Base-by-base conservation (phyloP, 2,329 filamentous ascomycete genomes). In the Lojkania enalia region DNA sequence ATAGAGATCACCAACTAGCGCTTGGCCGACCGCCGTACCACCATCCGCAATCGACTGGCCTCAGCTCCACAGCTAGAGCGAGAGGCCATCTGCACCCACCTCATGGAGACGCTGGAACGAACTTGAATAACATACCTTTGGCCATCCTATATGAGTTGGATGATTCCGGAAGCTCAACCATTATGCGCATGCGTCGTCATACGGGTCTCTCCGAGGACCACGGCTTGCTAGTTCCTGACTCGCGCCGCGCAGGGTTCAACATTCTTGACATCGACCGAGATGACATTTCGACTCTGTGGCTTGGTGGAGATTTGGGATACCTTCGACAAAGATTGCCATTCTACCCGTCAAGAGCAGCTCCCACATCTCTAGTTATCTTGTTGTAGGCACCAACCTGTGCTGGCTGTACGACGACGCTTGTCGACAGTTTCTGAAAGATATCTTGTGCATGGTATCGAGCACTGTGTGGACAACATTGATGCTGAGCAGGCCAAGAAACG, bases 381-480 rank as follows among this genome's bases (percentile, higher is more conserved):
- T 72, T 13, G 46, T 66, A 3, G 70, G 67, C 0, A 62, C 67
- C 1, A 71, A 71, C 35, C 69, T 67, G 1, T 65, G 56, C 20
- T 58, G 68, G 13, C 58, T 59, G 1, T 61, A 63, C 35, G 68
- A 71, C 32, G 46, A 51, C 1, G 47, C 51, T 5, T 67, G 64
- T 30, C 41, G 62, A 36, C 66, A 67, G 18, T 69, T 70, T 25
- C 35, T 66, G 14, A 54, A 53, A 15, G 61, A 70, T 21, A 54
- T 72, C 2, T 43, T 51, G 5, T 60, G 60, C 9, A 66, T 69
- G 53, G 50, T 60, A 3, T 62, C 67, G 0, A 64, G 63, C 32
- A 55, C 67, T 33, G 48, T 69, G 4, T 49, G 53, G 1, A 46
- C 57, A 9, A 59, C 60, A 46, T 56, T 7, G 59, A 55, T 14